phyloP scores from a whole-genome alignment of 169 alveolate species.

The Plasmodium gallinaceum region DNA sequence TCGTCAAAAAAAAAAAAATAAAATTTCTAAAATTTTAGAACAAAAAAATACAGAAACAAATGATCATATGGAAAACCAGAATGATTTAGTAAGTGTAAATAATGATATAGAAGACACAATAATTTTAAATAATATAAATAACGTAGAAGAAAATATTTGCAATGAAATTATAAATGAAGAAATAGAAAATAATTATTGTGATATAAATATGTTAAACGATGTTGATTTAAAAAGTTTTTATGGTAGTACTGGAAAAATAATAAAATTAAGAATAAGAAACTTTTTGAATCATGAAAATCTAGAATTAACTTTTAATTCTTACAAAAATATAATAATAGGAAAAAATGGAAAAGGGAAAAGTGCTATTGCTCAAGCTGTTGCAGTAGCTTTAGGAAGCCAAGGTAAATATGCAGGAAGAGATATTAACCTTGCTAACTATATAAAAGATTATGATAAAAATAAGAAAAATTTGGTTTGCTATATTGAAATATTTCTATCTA shows the following conservation, averaged over 20 bases:
- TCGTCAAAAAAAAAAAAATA: not conserved
- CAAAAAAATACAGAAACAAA: not conserved
- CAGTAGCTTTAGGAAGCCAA: slow-evolving; percentile 85
- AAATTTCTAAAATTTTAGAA: not conserved
- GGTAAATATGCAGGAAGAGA: slow-evolving; percentile 87
- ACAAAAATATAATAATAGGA: slow-evolving; percentile 85
- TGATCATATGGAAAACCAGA: not conserved
- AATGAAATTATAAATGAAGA: not conserved
- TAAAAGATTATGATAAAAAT: slow-evolving; percentile 87
- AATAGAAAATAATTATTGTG: slow-evolving; percentile 1
- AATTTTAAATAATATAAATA: not conserved
- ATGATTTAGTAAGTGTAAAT: not conserved
- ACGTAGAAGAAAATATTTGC: not conserved
- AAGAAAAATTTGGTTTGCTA: slow-evolving; percentile 49
- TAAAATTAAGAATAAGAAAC: slow-evolving; percentile 80
- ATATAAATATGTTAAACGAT: slow-evolving; percentile 15
- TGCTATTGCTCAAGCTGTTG: slow-evolving; percentile 88
- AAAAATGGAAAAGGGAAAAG: slow-evolving; percentile 89
- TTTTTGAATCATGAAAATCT: slow-evolving; percentile 86
- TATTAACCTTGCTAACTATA: slow-evolving; percentile 79
- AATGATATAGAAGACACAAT: not conserved
- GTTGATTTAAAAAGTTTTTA: slow-evolving; percentile 73
- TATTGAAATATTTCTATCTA: slow-evolving; percentile 46
- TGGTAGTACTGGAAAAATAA: slow-evolving; percentile 82
- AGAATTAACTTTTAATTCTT: slow-evolving; percentile 81